Evolutionary conservation across 164 flowering plant genomes (phyloP), one percentile per base, ranked within the genome.

Genomic region (Chloranthus sessilifolius): DNA sequence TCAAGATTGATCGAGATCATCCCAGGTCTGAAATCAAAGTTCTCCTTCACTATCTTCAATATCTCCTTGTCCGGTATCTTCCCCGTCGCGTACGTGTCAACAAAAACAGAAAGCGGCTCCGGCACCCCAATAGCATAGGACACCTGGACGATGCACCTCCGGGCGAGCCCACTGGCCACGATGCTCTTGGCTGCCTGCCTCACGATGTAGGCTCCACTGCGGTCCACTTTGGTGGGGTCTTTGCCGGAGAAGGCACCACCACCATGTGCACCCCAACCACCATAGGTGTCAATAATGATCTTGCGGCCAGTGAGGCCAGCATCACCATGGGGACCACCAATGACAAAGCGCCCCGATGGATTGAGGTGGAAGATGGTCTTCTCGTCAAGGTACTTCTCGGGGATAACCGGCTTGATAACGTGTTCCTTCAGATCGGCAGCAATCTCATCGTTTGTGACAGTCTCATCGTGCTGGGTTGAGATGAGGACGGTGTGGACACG

Each of bases 231-330:
- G 42, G 82, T 74, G 2, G 79, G 77, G 58, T 77, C 82, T 54
- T 77, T 77, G 14, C 82, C 82, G 0, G 82, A 77, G 61, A 77
- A 77, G 7, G 82, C 82, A 40, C 82, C 79, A 25, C 82, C 82
- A 44, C 82, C 82, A 7, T 77, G 82, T 20, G 82, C 84, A 0
- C 85, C 85, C 85, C 85, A 79, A 2, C 85, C 85, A 40, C 85
- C 81, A 39, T 79, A 79, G 16, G 85, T 79, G 46, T 79, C 86
- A 25, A 81, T 77, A 33, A 81, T 81, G 69, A 81, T 81, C 75
- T 81, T 81, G 3, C 88, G 72, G 25, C 88, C 88, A 5, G 88
- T 81, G 47, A 81, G 80, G 19, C 88, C 88, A 34, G 88, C 88
- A 61, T 81, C 88, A 35, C 84, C 88, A 21, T 78, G 88, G 8